Percentiles rank a stretch among this genome's conserved stretches.
Conservation (phyloP, 805 yeast genomes). For the Wickerhamomyces pijperi region DNA sequence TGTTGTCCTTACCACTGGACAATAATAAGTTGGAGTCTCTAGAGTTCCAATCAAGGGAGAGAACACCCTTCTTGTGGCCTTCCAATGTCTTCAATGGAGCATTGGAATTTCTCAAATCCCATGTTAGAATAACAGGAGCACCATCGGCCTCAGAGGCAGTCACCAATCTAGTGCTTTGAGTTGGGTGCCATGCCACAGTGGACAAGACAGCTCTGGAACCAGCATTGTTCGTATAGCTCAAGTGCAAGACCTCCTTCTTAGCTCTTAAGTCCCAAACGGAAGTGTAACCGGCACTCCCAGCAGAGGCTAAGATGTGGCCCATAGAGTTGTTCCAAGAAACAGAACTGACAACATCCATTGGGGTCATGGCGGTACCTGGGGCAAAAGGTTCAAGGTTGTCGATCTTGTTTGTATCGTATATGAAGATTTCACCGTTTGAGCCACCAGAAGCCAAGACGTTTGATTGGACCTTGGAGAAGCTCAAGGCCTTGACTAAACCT, state of each 20-base stretch:
- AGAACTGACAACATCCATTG: constrained; percentile 69
- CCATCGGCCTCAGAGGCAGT: constrained; percentile 81
- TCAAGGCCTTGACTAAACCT: constrained; percentile 60
- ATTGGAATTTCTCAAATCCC: constrained; percentile 92
- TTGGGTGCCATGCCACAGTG: constrained; percentile 91
- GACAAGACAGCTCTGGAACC: constrained; percentile 58
- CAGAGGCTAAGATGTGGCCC: constrained; percentile 81
- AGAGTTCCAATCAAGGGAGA: constrained; percentile 88
- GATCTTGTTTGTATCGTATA: constrained; percentile 77
- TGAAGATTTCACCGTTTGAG: constrained; percentile 72
- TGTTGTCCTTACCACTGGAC: constrained; percentile 88
- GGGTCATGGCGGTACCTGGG: constrained; percentile 74
- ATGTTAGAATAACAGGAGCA: constrained; percentile 69
- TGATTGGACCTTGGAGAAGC: constrained; percentile 64
- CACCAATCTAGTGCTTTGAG: constrained; percentile 70
- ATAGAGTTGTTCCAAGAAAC: constrained; percentile 84
- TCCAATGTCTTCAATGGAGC: constrained; percentile 70
- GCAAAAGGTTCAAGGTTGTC: constrained; percentile 35
- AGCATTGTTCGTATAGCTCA: constrained; percentile 50
- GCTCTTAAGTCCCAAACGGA: constrained; percentile 91
- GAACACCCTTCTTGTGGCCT: constrained; percentile 83
- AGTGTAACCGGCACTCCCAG: constrained; percentile 76
- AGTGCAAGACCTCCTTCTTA: constrained; percentile 78
- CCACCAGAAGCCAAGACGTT: constrained; percentile 82
- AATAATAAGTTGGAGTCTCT: constrained; percentile 70